Percentiles rank a stretch among this genome's conserved stretches.
Conservation (phyloP, 257 asterid genomes). For the Henckelia pumila region DNA sequence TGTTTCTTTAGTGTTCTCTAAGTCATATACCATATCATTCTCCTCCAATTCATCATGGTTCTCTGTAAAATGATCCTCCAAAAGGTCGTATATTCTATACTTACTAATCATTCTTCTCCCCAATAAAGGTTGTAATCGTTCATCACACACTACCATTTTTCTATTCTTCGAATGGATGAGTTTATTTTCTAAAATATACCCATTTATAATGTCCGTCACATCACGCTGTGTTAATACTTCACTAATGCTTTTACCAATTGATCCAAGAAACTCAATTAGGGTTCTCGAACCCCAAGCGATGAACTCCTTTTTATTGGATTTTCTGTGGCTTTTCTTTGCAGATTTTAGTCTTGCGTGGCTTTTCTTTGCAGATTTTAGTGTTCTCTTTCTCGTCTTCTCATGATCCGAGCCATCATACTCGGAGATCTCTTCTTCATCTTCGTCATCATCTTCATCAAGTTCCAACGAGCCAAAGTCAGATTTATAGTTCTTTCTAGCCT, state of each 20-base stretch:
- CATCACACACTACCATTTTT: constrained; percentile 58
- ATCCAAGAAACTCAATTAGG: constrained; percentile 60
- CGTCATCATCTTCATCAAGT: constrained; percentile 28
- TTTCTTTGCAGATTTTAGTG: constrained; percentile 29
- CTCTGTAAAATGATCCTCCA: constrained; percentile 60
- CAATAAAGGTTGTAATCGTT: constrained; percentile 44
- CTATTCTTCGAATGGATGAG: constrained; percentile 47
- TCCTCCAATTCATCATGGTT: constrained; percentile 51
- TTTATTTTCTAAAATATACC: constrained; percentile 48
- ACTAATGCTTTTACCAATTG: constrained; percentile 53
- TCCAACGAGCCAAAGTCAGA: constrained; percentile 34
- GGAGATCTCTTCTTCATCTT: constrained; percentile 32
- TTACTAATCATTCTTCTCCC: constrained; percentile 36
- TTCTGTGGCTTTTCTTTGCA: constrained; percentile 26
- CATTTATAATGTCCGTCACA: constrained; percentile 49
- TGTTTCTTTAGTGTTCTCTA: constrained; percentile 28
- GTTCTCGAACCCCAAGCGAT: constrained; percentile 74
- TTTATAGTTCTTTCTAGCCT: constrained; percentile 25
- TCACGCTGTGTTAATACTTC: constrained; percentile 46
- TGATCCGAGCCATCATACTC: constrained; percentile 37
- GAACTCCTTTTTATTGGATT: constrained; percentile 47
- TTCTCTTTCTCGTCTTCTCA: constrained; percentile 23
- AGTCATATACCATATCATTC: constrained; percentile 36
- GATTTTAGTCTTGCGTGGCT: too few relatives aligned
- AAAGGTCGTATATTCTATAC: constrained; percentile 43